Evolutionary conservation across 306 rosid genomes (phyloP).

Genomic region (Canavalia gladiata): DNA sequence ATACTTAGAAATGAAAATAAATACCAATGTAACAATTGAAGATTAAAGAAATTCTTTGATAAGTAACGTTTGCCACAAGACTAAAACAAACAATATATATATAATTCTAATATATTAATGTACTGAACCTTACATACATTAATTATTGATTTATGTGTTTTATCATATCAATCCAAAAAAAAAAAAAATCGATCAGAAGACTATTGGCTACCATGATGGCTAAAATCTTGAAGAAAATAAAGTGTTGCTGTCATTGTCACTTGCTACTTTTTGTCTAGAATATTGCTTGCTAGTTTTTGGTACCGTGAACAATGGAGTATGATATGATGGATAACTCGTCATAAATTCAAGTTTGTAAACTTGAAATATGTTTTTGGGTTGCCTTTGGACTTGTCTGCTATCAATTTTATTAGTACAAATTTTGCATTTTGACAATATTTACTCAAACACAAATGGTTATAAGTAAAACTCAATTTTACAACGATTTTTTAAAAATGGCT

Average conservation of each 20-base stretch:
- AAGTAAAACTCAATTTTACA: too few species aligned
- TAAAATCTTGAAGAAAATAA: neutral
- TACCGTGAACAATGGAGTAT: neutral
- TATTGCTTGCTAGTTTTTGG: neutral
- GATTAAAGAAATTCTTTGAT: neutral
- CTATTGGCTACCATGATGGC: neutral
- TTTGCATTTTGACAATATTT: neutral
- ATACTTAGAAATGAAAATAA: neutral
- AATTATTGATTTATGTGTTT: neutral
- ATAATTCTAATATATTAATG: too few species aligned
- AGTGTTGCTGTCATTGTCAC: neutral
- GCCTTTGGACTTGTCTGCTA: neutral
- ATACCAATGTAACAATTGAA: neutral
- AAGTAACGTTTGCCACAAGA: too few species aligned
- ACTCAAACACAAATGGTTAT: too few species aligned
- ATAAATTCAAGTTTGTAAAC: constrained; percentile 3
- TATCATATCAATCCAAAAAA: neutral
- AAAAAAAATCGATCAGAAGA: neutral
- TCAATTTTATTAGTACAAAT: neutral
- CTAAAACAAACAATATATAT: too few species aligned
- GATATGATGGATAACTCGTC: constrained; percentile 15
- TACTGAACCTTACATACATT: too few species aligned
- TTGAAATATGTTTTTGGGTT: neutral
- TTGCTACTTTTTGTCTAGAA: neutral
- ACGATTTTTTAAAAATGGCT: too few species aligned